Evolutionary conservation across 73 alveolate species (phyloP).

Genomic region (Tetrahymena elliotti): DNA sequence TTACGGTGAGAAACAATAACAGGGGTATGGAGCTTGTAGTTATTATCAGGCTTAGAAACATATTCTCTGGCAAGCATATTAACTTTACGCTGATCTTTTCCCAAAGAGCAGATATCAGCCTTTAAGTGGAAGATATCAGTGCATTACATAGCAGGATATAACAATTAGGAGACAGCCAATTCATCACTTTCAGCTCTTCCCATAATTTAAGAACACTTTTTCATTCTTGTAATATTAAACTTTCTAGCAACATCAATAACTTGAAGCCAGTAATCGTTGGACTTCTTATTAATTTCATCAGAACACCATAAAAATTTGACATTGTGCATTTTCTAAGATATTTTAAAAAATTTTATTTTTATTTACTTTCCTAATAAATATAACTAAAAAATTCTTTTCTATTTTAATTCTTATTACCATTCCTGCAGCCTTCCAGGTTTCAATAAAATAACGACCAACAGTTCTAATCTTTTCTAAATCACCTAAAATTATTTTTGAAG

Average conservation of each 20-base stretch:
- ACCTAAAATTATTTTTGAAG: not conserved
- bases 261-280: slow-evolving; percentile 96
- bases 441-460: slow-evolving; percentile 97
- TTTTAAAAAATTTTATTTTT: not conserved
- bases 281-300: slow-evolving; percentile 93
- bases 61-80: slow-evolving; percentile 99
- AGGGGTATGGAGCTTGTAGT: slow-evolving; percentile 70
- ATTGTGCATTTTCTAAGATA: slow-evolving; percentile 50
- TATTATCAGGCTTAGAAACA: slow-evolving; percentile 62
- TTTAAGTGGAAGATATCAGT: slow-evolving; percentile 96
- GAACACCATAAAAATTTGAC: slow-evolving; percentile 97
- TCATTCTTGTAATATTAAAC: slow-evolving; percentile 75
- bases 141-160: slow-evolving; percentile 99
- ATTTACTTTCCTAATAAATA: not conserved
- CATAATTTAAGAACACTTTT: slow-evolving; percentile 97
- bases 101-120: slow-evolving; percentile 96
- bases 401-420: slow-evolving; percentile 62
- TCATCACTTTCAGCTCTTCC: slow-evolving; percentile 95
- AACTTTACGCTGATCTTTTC: slow-evolving; percentile 98
- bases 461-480: slow-evolving; percentile 57
- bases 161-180: slow-evolving; percentile 90
- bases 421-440: slow-evolving; percentile 99
- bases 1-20: slow-evolving; percentile 94
- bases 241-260: slow-evolving; percentile 96
- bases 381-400: slow-evolving; percentile 43